Conservation (phyloP, 257 asterid species). For the Plantago major region DNA sequence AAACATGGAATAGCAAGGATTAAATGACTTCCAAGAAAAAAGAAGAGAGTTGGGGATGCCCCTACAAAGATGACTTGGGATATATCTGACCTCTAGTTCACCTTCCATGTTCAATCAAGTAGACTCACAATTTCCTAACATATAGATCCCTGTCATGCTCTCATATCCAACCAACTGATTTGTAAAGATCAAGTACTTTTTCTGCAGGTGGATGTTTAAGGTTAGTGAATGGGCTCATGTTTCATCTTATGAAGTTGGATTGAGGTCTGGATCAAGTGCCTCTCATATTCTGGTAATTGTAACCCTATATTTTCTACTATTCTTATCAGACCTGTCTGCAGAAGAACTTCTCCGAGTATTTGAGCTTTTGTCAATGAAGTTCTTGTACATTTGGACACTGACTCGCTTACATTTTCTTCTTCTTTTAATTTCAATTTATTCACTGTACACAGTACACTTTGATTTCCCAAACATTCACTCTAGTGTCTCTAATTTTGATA, state of each 20-base stretch:
- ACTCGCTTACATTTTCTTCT: too few relatives aligned
- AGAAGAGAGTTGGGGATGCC: not conserved
- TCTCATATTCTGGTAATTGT: slow-evolving; percentile 81
- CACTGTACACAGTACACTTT: too few relatives aligned
- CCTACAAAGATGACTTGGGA: slow-evolving; percentile 17
- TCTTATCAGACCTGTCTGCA: not conserved
- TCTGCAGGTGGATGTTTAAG: slow-evolving; percentile 91
- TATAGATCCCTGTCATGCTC: not conserved
- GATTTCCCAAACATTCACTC: too few relatives aligned
- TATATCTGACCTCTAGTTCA: too few relatives aligned
- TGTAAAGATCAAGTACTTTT: slow-evolving; percentile 19
- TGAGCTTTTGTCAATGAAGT: not conserved
- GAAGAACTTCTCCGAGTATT: not conserved
- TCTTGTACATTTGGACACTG: too few relatives aligned
- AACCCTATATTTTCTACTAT: slow-evolving; percentile 9
- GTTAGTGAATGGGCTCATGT: slow-evolving; percentile 96
- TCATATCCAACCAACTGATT: not conserved
- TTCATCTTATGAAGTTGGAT: slow-evolving; percentile 90
- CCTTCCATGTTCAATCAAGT: not conserved
- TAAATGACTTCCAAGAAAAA: slow-evolving; percentile 7
- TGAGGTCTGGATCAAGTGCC: slow-evolving; percentile 94
- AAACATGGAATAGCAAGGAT: slow-evolving; percentile 2
- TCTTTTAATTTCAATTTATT: too few relatives aligned
- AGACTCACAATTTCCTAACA: slow-evolving; percentile 1
- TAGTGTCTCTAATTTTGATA: too few relatives aligned